Evolutionary conservation across 2,329 filamentous ascomycete genomes (phyloP), one percentile per base, ranked within the genome.

Genomic region (Pseudogymnoascus verrucosus): DNA sequence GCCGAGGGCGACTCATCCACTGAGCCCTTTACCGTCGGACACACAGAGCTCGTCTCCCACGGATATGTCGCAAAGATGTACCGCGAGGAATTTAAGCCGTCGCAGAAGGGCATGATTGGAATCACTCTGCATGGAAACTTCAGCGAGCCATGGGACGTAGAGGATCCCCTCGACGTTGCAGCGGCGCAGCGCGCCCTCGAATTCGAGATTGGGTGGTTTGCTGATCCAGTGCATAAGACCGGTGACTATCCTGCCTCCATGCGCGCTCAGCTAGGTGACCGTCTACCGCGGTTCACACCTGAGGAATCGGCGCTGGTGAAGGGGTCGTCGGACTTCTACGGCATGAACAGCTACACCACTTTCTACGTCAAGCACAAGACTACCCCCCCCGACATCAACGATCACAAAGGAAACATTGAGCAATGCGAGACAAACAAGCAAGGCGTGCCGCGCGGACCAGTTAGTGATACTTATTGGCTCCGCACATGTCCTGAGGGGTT

Each of bases 271-370:
- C 85, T 96, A 14, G 90, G 91, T 64, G 81, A 88, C 72, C 85
- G 90, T 11, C 82, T 96, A 57, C 91, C 91, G 4, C 78, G 80
- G 44, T 95, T 90, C 75, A 91, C 89, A 0, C 76, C 82, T 0
- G 89, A 90, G 68, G 90, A 96, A 73, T 75, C 80, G 23, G 84
- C 84, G 2, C 79, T 95, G n/a, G 86, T 96, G 51, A 82, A 88
- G 71, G 90, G 89, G 14, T 91, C 88, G 73, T 95, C 93, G 75
- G 91, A 96, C 79, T 96, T 96, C 77, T 96, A 96, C 76, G 91
- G 90, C 75, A 93, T 93, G 90, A 96, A 96, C 80, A 89, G 92
- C 80, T 96, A 96, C 80, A 93, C 90, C 60, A 88, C 90, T 72
- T 90, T 95, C 80, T 96, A 90, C 77, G 87, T 96, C 78, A 87